Percentiles rank a stretch among this genome's conserved stretches.
Evolutionary conservation across 306 rosid species (phyloP).

Genomic region (Quercus agrifolia): DNA sequence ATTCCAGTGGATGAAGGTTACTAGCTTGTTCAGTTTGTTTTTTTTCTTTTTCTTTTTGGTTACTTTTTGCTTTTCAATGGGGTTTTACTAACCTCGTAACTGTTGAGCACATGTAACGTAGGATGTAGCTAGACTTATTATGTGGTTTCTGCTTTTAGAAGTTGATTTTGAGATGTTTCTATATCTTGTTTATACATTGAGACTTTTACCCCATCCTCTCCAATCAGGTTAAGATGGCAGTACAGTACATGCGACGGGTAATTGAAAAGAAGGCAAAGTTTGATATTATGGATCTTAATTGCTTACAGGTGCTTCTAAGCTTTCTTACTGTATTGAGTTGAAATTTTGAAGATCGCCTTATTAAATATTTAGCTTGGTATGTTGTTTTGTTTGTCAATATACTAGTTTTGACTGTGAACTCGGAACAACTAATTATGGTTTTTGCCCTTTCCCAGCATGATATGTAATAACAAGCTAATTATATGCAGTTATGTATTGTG

Average conservation of each 20-base stretch:
- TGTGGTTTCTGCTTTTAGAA: not conserved
- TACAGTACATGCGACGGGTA: conserved; percentile 92
- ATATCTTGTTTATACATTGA: conserved; percentile 10
- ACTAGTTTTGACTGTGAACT: not conserved
- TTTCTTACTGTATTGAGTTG: not conserved
- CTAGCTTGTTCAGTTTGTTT: not conserved
- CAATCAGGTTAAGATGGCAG: conserved; percentile 83
- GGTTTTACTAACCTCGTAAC: not conserved
- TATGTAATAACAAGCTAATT: not conserved
- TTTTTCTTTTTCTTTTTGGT: not conserved
- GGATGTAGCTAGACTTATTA: not conserved
- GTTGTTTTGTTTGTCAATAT: not conserved
- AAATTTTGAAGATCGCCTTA: conserved; percentile 9
- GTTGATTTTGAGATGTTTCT: conserved; percentile 1
- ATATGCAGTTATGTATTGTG: conserved; percentile 18
- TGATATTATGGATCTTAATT: conserved; percentile 88
- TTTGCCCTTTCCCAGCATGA: not conserved
- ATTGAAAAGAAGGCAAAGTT: conserved; percentile 95
- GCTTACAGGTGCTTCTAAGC: conserved; percentile 65
- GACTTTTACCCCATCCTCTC: conserved; percentile 11
- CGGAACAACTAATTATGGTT: not conserved
- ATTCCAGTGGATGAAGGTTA: not conserved
- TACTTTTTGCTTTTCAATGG: not conserved
- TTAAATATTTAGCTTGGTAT: not conserved
- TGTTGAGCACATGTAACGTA: not conserved